Base-by-base conservation (phyloP, 2,329 filamentous ascomycete species). In the Stachybotrys echinatus region DNA sequence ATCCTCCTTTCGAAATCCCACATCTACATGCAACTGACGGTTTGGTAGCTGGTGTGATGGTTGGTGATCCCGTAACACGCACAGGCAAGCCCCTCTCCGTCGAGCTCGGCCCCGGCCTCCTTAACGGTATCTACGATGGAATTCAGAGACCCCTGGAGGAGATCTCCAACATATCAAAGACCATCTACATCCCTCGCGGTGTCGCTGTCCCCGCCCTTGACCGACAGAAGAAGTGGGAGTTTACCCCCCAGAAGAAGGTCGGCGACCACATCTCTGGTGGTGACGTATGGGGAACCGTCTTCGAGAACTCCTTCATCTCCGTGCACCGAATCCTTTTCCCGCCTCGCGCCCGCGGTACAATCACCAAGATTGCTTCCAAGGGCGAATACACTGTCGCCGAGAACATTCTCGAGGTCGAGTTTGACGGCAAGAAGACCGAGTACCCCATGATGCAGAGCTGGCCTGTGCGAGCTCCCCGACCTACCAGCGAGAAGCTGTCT, bases 111-210 rank as follows among this genome's bases (percentile, higher is more conserved):
- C 94, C 94, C 56, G 94, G 94, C 68, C 78, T 99, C 70, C 90
- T 99, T 82, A 92, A 97, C 75, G 96, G 94, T 59, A 99, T 99
- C 71, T 99, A 97, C 79, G 94, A 99, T 70, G 94, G 94, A 76
- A 99, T 99, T 64, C 94, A 99, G 73, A 87, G 94, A 67, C 94
- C 94, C 47, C 85, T 99, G 61, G 87, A 87, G 73, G 85, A 83
- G 58, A 99, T 99, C 64, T 78, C 89, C 60, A 76, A 86, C 39
- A 73, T 81, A 45, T 84, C 91, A 48, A 77, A 90, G 65, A 91
- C 89, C 72, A 99, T 99, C 72, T 99, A 99, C 73, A 99, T 99
- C 57, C 94, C 94, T 63, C 89, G 94, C 61, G 94, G 94, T 71
- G 92, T 99, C 66, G 74, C 88, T 50, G 82, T 92, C 31, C 90